These are phyloP conservation scores for Kodamaea suecica DNA, from an alignment of 1,139 yeast species.

Conservation along the genomic window DNA sequence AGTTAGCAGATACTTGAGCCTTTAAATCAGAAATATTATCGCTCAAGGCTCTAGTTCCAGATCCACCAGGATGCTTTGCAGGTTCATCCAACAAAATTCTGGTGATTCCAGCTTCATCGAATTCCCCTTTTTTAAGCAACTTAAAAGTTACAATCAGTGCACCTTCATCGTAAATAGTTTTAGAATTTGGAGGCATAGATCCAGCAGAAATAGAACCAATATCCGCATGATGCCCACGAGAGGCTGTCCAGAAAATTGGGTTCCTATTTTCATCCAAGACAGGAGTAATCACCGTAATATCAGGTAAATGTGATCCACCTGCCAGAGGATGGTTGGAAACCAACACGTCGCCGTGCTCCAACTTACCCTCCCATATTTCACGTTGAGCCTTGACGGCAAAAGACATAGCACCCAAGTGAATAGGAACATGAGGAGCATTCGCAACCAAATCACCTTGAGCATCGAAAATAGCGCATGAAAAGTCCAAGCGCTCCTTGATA, in stretches of 20 bases:
- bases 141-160: conserved; percentile 43
- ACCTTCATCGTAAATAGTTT: conserved; percentile 44
- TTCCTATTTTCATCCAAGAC: conserved; percentile 32
- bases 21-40: conserved; percentile 44
- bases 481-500: conserved; percentile 78
- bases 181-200: conserved; percentile 47
- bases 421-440: conserved; percentile 87
- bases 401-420: conserved; percentile 85
- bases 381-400: conserved; percentile 73
- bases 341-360: conserved; percentile 68
- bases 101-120: conserved; percentile 42
- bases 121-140: conserved; percentile 34
- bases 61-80: conserved; percentile 45
- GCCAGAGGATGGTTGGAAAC: conserved; percentile 77
- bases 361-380: conserved; percentile 57
- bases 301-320: conserved; percentile 84
- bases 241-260: conserved; percentile 46
- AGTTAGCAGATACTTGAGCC: conserved; percentile 45
- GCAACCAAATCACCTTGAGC: conserved; percentile 75
- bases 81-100: conserved; percentile 39
- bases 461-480: conserved; percentile 81
- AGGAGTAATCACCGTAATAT: conserved; percentile 76
- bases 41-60: conserved; percentile 41
- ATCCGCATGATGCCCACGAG: conserved; percentile 49
- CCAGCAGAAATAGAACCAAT: conserved; percentile 47